phyloP scores from a whole-genome alignment of 1,284 basidiomycete genomes.

The Stygiomarasmius scandens region DNA sequence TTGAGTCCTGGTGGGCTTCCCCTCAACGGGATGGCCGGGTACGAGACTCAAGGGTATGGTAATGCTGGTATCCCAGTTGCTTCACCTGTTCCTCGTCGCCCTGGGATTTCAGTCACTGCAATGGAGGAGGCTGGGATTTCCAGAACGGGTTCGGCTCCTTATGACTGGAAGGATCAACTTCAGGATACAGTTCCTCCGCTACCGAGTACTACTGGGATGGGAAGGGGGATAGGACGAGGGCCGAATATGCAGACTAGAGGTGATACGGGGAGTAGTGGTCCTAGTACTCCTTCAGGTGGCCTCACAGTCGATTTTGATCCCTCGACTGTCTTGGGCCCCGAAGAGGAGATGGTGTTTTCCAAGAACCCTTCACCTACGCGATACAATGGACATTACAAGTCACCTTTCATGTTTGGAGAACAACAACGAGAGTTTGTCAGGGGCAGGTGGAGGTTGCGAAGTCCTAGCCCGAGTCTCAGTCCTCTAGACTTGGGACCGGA shows the following conservation, averaged over 20 bases:
- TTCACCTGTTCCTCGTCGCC: background rate
- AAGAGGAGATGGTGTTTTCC: slow-evolving; percentile 10
- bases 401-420: background rate
- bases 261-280: background rate
- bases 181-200: background rate
- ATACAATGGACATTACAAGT: background rate
- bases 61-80: background rate
- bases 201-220: background rate
- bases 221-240: no score
- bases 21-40: background rate
- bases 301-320: slow-evolving; percentile 6
- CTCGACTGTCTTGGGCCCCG: slow-evolving; percentile 4
- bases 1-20: background rate
- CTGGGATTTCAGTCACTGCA: background rate
- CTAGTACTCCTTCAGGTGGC: background rate
- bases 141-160: background rate
- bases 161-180: background rate
- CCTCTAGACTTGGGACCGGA: background rate
- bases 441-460: slow-evolving; percentile 12
- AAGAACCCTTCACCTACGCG: slow-evolving; percentile 11
- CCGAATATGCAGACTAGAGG: background rate
- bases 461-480: slow-evolving; percentile 8
- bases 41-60: background rate
- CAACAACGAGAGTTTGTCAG: slow-evolving; percentile 6
- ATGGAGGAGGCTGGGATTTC: background rate